Evolutionary conservation across 352 stramenopile genomes (phyloP), one percentile per base, ranked within the genome.

Genomic region (Globisporangium paroecandrum): DNA sequence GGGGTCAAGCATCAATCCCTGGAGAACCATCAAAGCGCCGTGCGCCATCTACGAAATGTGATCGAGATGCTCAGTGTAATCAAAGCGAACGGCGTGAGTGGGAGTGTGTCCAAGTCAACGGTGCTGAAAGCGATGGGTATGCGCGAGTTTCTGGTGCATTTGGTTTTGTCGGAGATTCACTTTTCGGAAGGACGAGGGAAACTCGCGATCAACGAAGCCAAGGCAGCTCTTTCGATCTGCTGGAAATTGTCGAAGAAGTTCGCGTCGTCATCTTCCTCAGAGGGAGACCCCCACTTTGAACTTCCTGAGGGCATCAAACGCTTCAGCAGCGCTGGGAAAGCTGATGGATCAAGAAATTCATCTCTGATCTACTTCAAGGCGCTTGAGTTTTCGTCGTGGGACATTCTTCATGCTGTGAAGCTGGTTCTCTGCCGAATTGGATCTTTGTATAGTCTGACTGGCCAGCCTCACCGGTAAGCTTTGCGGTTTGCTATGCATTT

Each of bases 301-400:
- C 65, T 93, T 15, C 82, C 85, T 13, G 62, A 68, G 6, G 68
- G 78, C 60, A 73, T 92, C 7, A 71, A 69, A 29, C 58, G 10
- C 3, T 10, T 8, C 3, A 54, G 25, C 24, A 15, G 54, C 22
- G 29, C n/a, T 9, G 58, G 49, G 10, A 64, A 43, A 25, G 51
- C 2, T 32, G 25, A 57, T 69, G 12, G 68, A 34, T 12, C 46
- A 13, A 71, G 55, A 20, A 75, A 64, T 18, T 65, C 69, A 5
- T 68, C 74, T 13, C 61, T 83, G n/a, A 64, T 83, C 10, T 78
- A 81, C 69, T 93, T 93, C 55, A 75, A 83, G 65, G 82, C 85
- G 3, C 70, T 90, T 1, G 82, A 93, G 61, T 88, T 79, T 53
- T 87, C 81, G 15, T 93, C 85, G 25, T 93, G 85, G 85, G 85